A percentile compares a stretch with the other conserved stretches of the same genome.
phyloP scores from a whole-genome alignment of 129 eudicot genomes.

The Flaveria linearis region DNA sequence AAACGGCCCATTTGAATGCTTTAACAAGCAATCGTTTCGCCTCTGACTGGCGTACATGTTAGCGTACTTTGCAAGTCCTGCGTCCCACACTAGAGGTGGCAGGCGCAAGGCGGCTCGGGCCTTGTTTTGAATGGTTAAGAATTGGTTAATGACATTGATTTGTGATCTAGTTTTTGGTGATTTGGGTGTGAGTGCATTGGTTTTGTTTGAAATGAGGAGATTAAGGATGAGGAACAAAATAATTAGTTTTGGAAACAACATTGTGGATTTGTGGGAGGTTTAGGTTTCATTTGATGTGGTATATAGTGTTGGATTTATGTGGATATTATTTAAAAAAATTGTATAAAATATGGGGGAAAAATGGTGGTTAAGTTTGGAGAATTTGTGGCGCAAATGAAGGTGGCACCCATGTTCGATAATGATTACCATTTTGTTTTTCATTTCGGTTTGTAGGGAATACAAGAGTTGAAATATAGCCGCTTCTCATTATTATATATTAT shows the following conservation, averaged over 20 bases:
- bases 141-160: conserved; percentile 34
- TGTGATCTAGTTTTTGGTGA: neutral
- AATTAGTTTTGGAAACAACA: conserved; percentile 30
- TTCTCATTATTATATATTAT: conserved; percentile 17
- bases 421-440: conserved; percentile 49
- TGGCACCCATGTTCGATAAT: conserved; percentile 93
- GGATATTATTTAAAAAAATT: neutral
- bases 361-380: conserved; percentile 41
- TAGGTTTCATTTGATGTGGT: conserved; percentile 28
- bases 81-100: conserved; percentile 64
- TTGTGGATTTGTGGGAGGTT: conserved; percentile 32
- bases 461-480: conserved; percentile 38
- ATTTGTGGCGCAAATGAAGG: conserved; percentile 55
- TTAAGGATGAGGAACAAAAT: conserved; percentile 26
- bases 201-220: conserved; percentile 36
- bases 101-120: conserved; percentile 51
- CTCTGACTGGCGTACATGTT: conserved; percentile 47
- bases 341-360: neutral
- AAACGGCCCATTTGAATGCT: conserved; percentile 46
- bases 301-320: conserved; percentile 25
- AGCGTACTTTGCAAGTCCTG: conserved; percentile 45
- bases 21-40: conserved; percentile 43
- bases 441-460: conserved; percentile 10
- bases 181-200: conserved; percentile 29
- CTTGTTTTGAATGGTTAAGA: conserved; percentile 57